Base-by-base conservation (phyloP, 2,329 filamentous ascomycete genomes). In the Sclerotinia minor region DNA sequence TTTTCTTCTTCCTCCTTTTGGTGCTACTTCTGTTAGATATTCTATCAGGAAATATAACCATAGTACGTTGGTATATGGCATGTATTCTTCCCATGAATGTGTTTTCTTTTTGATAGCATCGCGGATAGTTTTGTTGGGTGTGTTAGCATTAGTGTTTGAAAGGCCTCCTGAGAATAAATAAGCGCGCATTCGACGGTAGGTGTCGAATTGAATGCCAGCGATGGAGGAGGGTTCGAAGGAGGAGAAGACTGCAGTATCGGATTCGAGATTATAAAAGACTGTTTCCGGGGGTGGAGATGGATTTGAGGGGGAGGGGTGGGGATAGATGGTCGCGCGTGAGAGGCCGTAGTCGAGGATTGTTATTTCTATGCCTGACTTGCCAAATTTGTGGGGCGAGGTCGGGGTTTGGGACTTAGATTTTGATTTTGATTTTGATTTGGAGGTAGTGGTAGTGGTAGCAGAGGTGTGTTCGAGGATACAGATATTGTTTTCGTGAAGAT, bases 331-430 rank as follows among this genome's bases (percentile, higher is more conserved):
- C 3, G 86, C 87, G 24, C 87, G 82, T 1, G 87, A 89, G 19
- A 89, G 80, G 0, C 87, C 87, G 70, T 89, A 89, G 76, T 89
- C 87, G 6, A 89, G 79, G 52, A 89, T 85, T 0, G 87, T 89
- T 58, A 89, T 84, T 67, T 88, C 85, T 5, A 89, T 79, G 1
- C 86, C 86, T 0, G 87, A 89, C 71, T 81, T 84, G 38, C 86
- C 86, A 75, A 87, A 87, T 61, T 80, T 78, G 3, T 79, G 77
- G 32, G 41, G 38, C 0, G 60, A 59, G 8, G 24, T 5, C 21
- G 29, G 32, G 13, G 6, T 26, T 24, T 17, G 26, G 24, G 41
- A 45, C 60, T 47, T 24, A 11, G 45, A 24, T 50, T 65, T 64
- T 15, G 58, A 41, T 21, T 63, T 69, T 0, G 61, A 26, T 19